Percentiles rank a stretch among this genome's conserved stretches.
Conservation (phyloP, 2,329 filamentous ascomycete genomes). For the Fusarium oxysporum region DNA sequence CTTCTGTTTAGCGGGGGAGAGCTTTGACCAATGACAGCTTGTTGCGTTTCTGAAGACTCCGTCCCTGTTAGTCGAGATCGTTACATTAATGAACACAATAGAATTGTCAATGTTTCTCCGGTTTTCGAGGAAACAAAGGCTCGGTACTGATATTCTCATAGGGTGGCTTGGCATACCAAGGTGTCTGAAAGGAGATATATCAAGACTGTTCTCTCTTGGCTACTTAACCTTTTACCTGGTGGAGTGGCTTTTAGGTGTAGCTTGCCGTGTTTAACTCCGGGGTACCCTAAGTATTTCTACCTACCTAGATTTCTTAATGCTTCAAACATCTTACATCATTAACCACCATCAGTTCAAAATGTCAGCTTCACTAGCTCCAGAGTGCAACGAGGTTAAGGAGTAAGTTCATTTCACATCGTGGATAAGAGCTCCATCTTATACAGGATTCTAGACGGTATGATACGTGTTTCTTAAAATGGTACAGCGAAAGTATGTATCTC, state of each 20-base stretch:
- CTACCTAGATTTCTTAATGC: constrained; percentile 30
- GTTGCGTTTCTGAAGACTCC: not conserved
- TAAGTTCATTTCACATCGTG: constrained; percentile 57
- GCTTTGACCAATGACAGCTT: constrained; percentile 37
- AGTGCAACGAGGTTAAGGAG: constrained; percentile 98
- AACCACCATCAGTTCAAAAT: constrained; percentile 61
- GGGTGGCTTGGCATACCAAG: not conserved
- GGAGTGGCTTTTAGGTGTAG: constrained; percentile 24
- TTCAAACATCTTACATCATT: constrained; percentile 35
- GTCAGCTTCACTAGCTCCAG: constrained; percentile 93
- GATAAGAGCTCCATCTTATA: not conserved
- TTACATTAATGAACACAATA: not conserved
- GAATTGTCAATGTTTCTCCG: not conserved
- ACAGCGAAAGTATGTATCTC: constrained; percentile 86
- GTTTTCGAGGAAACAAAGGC: not conserved
- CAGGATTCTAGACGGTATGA: constrained; percentile 80
- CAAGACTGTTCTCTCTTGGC: not conserved
- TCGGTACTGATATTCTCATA: not conserved
- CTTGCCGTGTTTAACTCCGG: constrained; percentile 20
- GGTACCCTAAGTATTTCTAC: not conserved
- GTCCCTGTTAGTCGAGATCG: not conserved
- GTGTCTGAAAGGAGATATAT: not conserved
- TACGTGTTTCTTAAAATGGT: constrained; percentile 98
- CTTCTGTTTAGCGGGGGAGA: constrained; percentile 23
- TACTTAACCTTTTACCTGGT: not conserved